A percentile compares a stretch with the other conserved stretches of the same genome.
Evolutionary conservation across 768 basidiomycete genomes (phyloP).

Genomic region (Hortiboletus flavorubellus): DNA sequence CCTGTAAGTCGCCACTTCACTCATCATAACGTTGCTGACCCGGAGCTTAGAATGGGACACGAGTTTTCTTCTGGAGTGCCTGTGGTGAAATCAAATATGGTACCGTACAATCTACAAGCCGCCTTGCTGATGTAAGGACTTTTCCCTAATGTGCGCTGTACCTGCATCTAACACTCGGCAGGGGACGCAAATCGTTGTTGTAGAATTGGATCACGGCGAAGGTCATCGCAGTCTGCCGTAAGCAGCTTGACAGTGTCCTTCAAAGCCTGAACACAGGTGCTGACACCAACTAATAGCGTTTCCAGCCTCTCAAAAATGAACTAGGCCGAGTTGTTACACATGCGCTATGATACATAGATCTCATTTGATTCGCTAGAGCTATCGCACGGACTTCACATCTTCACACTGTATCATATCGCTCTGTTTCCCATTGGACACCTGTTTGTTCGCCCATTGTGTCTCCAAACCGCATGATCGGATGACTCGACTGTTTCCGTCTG

Average conservation of each 20-base stretch:
- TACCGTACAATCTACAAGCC: conserved; percentile 50
- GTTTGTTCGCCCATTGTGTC: too few species aligned
- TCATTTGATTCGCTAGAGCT: too few species aligned
- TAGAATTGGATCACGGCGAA: conserved; percentile 47
- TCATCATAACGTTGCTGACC: conserved; percentile 14
- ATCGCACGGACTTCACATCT: too few species aligned
- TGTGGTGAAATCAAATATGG: conserved; percentile 57
- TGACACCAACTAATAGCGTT: conserved; percentile 5
- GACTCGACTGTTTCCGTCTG: too few species aligned
- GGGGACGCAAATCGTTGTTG: conserved; percentile 60
- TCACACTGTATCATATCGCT: too few species aligned
- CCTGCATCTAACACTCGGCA: conserved; percentile 26
- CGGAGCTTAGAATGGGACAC: conserved; percentile 53
- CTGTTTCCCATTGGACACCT: too few species aligned
- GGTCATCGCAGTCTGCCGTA: conserved; percentile 55
- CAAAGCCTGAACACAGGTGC: neutral
- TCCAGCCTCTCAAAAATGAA: too few species aligned
- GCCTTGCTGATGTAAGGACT: conserved; percentile 53
- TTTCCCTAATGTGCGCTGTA: neutral
- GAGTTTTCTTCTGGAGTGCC: conserved; percentile 65
- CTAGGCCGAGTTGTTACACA: too few species aligned
- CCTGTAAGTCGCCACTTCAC: conserved; percentile 41
- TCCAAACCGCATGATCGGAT: too few species aligned
- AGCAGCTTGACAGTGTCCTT: conserved; percentile 23
- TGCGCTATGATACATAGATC: too few species aligned